A percentile compares a stretch with the other conserved stretches of the same genome.
Evolutionary conservation across 148 eudicot species (phyloP).

Genomic region (Silene uniflora): DNA sequence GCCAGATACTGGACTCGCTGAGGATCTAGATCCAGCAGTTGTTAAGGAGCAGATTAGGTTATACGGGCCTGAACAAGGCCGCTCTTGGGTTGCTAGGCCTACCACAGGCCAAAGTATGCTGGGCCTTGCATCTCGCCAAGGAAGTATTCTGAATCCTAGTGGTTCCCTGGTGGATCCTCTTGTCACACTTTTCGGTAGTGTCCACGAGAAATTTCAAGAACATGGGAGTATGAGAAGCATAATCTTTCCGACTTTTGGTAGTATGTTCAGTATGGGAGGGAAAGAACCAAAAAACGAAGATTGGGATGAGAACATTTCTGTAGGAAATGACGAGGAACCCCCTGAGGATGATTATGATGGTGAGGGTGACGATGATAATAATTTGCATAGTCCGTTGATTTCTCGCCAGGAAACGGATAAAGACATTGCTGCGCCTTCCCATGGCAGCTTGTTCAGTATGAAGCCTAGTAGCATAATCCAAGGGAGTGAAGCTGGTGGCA

Average conservation of each 20-base stretch:
- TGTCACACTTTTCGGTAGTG: slow-evolving; percentile 57
- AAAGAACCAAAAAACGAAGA: slow-evolving; percentile 51
- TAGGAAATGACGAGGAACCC: slow-evolving; percentile 40
- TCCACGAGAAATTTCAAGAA: slow-evolving; percentile 53
- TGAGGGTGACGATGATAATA: slow-evolving; percentile 38
- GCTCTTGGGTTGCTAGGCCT: slow-evolving; percentile 58
- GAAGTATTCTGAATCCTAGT: slow-evolving; percentile 37
- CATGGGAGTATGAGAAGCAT: slow-evolving; percentile 64
- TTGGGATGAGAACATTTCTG: slow-evolving; percentile 49
- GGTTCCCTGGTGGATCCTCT: slow-evolving; percentile 47
- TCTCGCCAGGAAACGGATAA: slow-evolving; percentile 55
- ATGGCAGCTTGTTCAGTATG: slow-evolving; percentile 43
- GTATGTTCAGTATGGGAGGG: slow-evolving; percentile 61
- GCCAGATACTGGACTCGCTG: slow-evolving; percentile 35
- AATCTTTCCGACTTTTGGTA: slow-evolving; percentile 55
- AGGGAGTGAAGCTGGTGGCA: slow-evolving; percentile 39
- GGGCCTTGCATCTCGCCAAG: slow-evolving; percentile 54
- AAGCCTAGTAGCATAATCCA: slow-evolving; percentile 39
- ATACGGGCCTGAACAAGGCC: slow-evolving; percentile 50
- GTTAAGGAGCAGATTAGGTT: slow-evolving; percentile 42
- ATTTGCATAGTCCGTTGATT: slow-evolving; percentile 43
- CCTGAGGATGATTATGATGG: slow-evolving; percentile 33
- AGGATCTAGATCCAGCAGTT: slow-evolving; percentile 35
- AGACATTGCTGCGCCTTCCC: slow-evolving; percentile 38
- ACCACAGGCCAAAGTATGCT: slow-evolving; percentile 50